Evolutionary conservation across 1,284 basidiomycete genomes (phyloP).

Genomic region (Sanghuangporus baumii): DNA sequence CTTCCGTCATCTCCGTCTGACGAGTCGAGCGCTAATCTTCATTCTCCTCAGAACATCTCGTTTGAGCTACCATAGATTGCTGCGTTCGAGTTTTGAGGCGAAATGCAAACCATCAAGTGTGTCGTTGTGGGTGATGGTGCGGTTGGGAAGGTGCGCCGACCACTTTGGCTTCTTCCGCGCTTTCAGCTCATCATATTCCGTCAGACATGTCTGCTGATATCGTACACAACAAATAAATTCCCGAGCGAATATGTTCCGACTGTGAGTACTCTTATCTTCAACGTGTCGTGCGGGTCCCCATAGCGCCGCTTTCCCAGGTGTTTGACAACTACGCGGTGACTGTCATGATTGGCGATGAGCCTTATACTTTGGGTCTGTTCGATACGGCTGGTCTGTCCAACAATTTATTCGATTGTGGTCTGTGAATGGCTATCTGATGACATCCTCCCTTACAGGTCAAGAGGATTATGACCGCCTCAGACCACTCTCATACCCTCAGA

Average conservation of each 20-base stretch:
- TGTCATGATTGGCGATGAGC: slow-evolving; percentile 99
- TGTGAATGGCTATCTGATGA: not conserved
- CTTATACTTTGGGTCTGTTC: slow-evolving; percentile 96
- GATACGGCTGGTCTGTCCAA: slow-evolving; percentile 84
- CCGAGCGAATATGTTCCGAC: slow-evolving; percentile 99
- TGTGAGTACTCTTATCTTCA: slow-evolving; percentile 46
- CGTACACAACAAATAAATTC: slow-evolving; percentile 99
- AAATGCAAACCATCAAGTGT: slow-evolving; percentile 96
- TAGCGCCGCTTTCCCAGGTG: slow-evolving; percentile 46
- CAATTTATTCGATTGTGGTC: not conserved
- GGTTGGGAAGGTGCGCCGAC: slow-evolving; percentile 86
- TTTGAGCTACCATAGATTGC: not conserved
- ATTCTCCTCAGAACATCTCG: not conserved
- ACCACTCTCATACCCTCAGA: slow-evolving; percentile 98
- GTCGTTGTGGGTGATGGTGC: slow-evolving; percentile 99
- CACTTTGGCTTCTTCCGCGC: slow-evolving; percentile 15
- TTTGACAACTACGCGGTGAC: slow-evolving; percentile 99
- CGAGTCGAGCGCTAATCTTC: not conserved
- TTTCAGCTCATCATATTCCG: slow-evolving; percentile 13
- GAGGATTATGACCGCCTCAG: slow-evolving; percentile 99
- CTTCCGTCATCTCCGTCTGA: not conserved
- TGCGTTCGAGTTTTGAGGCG: not conserved
- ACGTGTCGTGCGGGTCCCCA: slow-evolving; percentile 20
- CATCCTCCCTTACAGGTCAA: slow-evolving; percentile 63
- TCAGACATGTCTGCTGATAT: slow-evolving; percentile 97